Conservation (phyloP, 768 basidiomycete species). For the Agrocybe chaxingu region DNA sequence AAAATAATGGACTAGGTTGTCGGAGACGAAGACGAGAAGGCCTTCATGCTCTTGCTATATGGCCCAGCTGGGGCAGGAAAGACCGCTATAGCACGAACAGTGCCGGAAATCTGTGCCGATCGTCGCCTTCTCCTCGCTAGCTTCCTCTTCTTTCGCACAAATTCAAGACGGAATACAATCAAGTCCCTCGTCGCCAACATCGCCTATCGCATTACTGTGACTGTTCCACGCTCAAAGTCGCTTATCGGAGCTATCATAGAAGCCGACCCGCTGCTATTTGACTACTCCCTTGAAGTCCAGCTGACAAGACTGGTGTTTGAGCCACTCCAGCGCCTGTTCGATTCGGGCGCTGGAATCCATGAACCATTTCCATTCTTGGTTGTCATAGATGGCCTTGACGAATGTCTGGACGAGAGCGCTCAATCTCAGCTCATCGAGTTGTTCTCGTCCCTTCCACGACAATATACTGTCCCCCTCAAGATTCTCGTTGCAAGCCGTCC, state of each 20-base stretch:
- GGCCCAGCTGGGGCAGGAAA: slow-evolving; percentile 13
- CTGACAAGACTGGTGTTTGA: neutral
- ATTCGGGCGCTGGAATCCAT: neutral
- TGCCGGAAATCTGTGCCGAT: neutral
- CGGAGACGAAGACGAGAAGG: too few relatives aligned
- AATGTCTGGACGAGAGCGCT: neutral
- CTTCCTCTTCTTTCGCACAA: slow-evolving; percentile 11
- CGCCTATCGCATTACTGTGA: slow-evolving; percentile 9
- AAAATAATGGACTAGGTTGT: too few relatives aligned
- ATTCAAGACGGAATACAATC: neutral
- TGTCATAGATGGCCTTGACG: slow-evolving; percentile 5
- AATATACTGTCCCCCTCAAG: neutral
- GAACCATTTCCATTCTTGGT: neutral
- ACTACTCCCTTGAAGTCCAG: neutral
- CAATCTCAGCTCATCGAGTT: neutral
- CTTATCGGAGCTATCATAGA: neutral
- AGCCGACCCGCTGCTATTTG: slow-evolving; percentile 6
- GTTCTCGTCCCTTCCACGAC: neutral
- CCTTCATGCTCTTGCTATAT: neutral
- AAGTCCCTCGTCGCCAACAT: slow-evolving; percentile 6
- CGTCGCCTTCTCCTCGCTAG: neutral
- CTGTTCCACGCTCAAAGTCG: neutral
- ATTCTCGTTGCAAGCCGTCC: slow-evolving; percentile 3
- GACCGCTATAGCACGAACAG: slow-evolving; percentile 5
- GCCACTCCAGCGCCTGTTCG: slow-evolving; percentile 5